Conservation (phyloP, 805 yeast species). For the Wickerhamomyces xylosicus region DNA sequence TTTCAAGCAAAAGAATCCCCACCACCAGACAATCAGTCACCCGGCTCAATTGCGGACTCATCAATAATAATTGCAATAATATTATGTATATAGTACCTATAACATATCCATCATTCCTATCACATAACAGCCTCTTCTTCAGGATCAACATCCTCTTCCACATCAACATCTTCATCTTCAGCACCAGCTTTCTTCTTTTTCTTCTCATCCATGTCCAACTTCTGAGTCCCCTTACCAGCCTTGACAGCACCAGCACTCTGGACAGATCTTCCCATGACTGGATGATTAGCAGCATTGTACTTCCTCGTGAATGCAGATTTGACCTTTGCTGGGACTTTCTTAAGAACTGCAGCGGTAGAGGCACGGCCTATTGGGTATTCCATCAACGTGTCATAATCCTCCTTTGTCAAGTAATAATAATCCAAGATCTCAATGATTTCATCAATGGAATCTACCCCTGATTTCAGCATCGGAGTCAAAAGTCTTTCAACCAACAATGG, state of each 20-base stretch:
- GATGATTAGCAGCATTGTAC: slow-evolving; percentile 71
- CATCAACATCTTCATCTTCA: slow-evolving; percentile 8
- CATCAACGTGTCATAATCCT: slow-evolving; percentile 85
- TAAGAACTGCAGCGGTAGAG: slow-evolving; percentile 33
- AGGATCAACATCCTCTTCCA: background rate
- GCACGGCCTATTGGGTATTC: slow-evolving; percentile 72
- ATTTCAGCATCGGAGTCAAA: slow-evolving; percentile 47
- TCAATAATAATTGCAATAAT: no score
- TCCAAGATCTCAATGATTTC: slow-evolving; percentile 70
- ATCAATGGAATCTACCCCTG: slow-evolving; percentile 48
- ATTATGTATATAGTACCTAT: no score
- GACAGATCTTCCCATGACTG: slow-evolving; percentile 57
- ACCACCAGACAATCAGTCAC: no score
- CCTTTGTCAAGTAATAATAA: slow-evolving; percentile 73
- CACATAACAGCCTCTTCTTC: background rate
- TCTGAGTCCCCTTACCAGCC: slow-evolving; percentile 11
- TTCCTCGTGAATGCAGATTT: slow-evolving; percentile 82
- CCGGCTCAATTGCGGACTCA: no score
- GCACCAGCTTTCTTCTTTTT: slow-evolving; percentile 10
- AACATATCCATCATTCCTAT: no score
- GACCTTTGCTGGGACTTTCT: slow-evolving; percentile 63
- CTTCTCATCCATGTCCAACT: slow-evolving; percentile 11
- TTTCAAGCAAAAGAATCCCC: no score
- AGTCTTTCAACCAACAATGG: slow-evolving; percentile 52
- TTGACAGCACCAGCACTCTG: slow-evolving; percentile 32